Base-by-base conservation (phyloP, 2,329 filamentous ascomycete genomes). In the Alternaria triticina region DNA sequence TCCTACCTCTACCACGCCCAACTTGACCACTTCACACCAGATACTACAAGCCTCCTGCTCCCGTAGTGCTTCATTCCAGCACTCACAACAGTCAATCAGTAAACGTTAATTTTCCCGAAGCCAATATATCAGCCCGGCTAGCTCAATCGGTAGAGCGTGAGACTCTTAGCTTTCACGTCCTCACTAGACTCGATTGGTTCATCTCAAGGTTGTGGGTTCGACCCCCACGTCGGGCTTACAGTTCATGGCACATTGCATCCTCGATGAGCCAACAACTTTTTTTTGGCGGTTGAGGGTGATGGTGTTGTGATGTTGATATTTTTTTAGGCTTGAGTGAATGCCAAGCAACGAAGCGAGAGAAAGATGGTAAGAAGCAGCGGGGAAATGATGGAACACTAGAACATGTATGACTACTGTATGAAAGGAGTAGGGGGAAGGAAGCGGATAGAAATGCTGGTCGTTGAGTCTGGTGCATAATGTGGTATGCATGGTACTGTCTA, bases 141-240 rank as follows among this genome's bases (percentile, higher is more conserved):
- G 49, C 57, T 76, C 74, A 79, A 79, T 79, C 77, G 77, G 77
- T 79, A 80, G 77, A 78, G 77, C 77, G 75, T 80, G 73, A 79
- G 77, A 78, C 77, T 80, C 77, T 80, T 79, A 79, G 61, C 49
- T 52, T 52, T 52, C 49, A 52, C 49, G 49, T 52, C 49, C 49
- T 52, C n/a, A 52, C 9, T 20, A 52, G 49, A 52, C 49, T 52
- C 49, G 49, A 52, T 52, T 52, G 49, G 49, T 52, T 12, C 15
- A 52, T 52, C 49, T 52, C 49, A 52, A 52, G 49, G 49, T 52
- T 52, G 49, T 52, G 49, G 49, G 49, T 52, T 52, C 28, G 49
- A 40, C 36, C 36, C 36, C 36, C 36, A 40, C 36, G 36, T 40
- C 36, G 36, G 36, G 36, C 36, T 36, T 33, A 25, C 5, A 25